Conservation (phyloP, 306 rosid species). For the Pyrus betulifolia region DNA sequence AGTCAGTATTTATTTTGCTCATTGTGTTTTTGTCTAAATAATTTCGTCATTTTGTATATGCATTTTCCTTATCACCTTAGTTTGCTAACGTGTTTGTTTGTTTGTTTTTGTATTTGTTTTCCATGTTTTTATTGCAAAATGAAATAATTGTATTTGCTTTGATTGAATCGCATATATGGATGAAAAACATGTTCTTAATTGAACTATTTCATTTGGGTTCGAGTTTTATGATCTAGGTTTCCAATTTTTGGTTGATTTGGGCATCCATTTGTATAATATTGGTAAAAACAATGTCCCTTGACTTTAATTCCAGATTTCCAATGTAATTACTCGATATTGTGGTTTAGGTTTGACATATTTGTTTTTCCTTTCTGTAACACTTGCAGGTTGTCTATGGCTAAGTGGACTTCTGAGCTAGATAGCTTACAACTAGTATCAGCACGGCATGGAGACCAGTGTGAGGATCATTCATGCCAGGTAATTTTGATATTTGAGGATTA, state of each 20-base stretch:
- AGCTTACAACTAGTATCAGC: conserved; percentile 93
- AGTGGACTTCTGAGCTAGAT: conserved; percentile 77
- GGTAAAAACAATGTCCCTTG: too few species aligned
- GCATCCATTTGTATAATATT: neutral
- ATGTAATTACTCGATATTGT: too few species aligned
- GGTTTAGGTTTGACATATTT: too few species aligned
- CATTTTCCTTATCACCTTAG: too few species aligned
- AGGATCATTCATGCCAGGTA: conserved; percentile 91
- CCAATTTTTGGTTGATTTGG: neutral
- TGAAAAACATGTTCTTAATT: too few species aligned
- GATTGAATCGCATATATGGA: neutral
- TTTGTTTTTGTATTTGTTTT: too few species aligned
- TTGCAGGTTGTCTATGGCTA: conserved; percentile 75
- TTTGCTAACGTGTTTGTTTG: too few species aligned
- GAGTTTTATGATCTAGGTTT: neutral
- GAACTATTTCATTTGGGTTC: neutral
- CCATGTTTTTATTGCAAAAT: too few species aligned
- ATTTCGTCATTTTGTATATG: too few species aligned
- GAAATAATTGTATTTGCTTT: neutral
- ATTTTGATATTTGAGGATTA: neutral
- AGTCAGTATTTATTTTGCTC: too few species aligned
- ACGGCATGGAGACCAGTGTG: conserved; percentile 82
- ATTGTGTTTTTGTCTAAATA: too few species aligned
- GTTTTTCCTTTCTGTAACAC: neutral
- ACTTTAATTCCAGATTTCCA: too few species aligned